Evolutionary conservation across 768 basidiomycete genomes (phyloP), one percentile per base, ranked within the genome.

Genomic region (Phlebiopsis gigantea): DNA sequence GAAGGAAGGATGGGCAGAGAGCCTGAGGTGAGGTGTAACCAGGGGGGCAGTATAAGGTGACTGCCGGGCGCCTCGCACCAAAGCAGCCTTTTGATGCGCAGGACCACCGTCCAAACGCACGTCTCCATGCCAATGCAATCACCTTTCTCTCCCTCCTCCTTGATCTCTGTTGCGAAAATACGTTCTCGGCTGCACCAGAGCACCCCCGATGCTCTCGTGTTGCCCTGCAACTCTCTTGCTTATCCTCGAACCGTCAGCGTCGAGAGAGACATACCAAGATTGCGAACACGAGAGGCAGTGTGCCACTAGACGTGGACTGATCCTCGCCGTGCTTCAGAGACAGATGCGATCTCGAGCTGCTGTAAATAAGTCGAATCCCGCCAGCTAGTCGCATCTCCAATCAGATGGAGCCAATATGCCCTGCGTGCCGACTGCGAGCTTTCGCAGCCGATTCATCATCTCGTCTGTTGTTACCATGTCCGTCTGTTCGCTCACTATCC

Each of bases 41-140:
- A 48, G 52, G 56, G 47, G 57, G 46, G 51, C 25, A 19, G 57
- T 52, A 48, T 44, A 49, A 39, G 34, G 34, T 39, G 34, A 39
- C 34, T 43, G 42, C 55, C 50, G 26, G 21, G 51, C 44, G 55
- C 46, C 46, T 42, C 15, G 25, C 31, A 21, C 31, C 29, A 31
- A 28, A 12, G 22, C 39, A 51, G 56, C 15, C 54, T 55, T 46
- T 55, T 55, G 54, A 55, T 55, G 53, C 51, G 39, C 28, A n/a
- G 9, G 31, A 24, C 31, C 51, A 47, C 26, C 39, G 31, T 43
- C 46, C 47, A 43, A 9, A 21, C 49, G 41, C 24, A 31, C 50
- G 66, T 65, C 61, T 63, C 63, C 57, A 64, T 68, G 62, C 53
- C 56, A 61, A 52, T 43, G 28, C 30, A 51, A 47, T 53, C 55